Percentiles rank a stretch among this genome's conserved stretches.
These are phyloP conservation scores for Rhodotorula sp. DNA, from an alignment of 1,284 basidiomycete species.

Conservation along the genomic window DNA sequence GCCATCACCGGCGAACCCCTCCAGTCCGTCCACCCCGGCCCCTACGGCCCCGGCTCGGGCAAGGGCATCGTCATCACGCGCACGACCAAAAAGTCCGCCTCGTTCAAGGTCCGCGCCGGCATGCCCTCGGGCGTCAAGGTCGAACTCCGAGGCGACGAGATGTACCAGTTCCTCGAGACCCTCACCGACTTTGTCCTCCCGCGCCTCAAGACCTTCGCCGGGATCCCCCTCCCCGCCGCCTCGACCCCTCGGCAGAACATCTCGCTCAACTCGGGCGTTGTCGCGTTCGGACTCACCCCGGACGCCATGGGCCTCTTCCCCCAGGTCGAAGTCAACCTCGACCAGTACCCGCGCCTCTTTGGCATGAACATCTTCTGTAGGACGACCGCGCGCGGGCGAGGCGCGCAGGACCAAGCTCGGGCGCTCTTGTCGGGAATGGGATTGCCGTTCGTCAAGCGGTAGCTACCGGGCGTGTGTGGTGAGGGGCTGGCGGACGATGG, in stretches of 20 bases:
- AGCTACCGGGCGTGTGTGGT: too few species aligned
- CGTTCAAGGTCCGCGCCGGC: slow-evolving; percentile 78
- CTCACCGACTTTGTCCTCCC: slow-evolving; percentile 93
- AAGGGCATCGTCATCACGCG: slow-evolving; percentile 74
- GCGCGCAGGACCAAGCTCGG: slow-evolving; percentile 80
- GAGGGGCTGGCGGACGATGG: too few species aligned
- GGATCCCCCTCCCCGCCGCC: slow-evolving; percentile 68
- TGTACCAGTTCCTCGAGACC: slow-evolving; percentile 88
- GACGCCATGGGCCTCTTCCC: slow-evolving; percentile 89
- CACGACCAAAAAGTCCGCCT: slow-evolving; percentile 75
- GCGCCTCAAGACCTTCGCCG: slow-evolving; percentile 83
- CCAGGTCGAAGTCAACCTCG: slow-evolving; percentile 76
- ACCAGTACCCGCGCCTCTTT: slow-evolving; percentile 75
- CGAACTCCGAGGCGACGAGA: slow-evolving; percentile 79
- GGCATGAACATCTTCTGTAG: slow-evolving; percentile 91
- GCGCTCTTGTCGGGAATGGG: slow-evolving; percentile 83
- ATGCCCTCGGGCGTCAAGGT: slow-evolving; percentile 86
- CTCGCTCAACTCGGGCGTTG: slow-evolving; percentile 77
- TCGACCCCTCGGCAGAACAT: slow-evolving; percentile 51
- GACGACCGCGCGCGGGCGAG: slow-evolving; percentile 75
- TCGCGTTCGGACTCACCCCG: slow-evolving; percentile 80
- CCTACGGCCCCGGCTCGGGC: slow-evolving; percentile 57
- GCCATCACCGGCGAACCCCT: slow-evolving; percentile 79
- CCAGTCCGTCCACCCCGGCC: slow-evolving; percentile 58
- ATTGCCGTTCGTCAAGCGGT: slow-evolving; percentile 63